Conservation (phyloP, 2,329 filamentous ascomycete species). For the Alternaria panax region DNA sequence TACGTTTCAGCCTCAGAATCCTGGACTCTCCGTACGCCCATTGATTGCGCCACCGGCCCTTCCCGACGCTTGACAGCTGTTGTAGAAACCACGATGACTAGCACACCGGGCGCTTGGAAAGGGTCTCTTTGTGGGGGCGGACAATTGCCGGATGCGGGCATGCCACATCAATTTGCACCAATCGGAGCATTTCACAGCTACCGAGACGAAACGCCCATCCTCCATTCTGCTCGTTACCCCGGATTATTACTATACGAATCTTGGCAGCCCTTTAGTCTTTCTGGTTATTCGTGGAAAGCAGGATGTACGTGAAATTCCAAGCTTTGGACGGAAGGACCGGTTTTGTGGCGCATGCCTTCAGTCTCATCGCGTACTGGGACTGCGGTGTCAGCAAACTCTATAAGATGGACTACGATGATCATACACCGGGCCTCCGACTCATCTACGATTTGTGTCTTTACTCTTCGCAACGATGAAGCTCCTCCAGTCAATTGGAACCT, state of each 20-base stretch:
- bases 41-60: not conserved
- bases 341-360: not conserved
- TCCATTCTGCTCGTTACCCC: not conserved
- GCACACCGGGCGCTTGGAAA: not conserved
- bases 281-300: conserved; percentile 2
- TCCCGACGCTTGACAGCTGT: not conserved
- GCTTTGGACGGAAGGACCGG: not conserved
- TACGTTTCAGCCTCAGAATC: not conserved
- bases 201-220: not conserved
- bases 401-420: not conserved
- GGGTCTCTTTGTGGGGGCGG: not conserved
- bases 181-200: conserved; percentile 8
- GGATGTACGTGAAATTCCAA: not conserved
- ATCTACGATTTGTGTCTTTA: not conserved
- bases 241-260: not conserved
- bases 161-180: conserved; percentile 15
- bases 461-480: conserved; percentile 22
- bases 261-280: not conserved
- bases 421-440: fast-evolving
- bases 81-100: not conserved
- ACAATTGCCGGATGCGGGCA: conserved; percentile 7
- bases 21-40: not conserved
- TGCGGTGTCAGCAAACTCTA: not conserved
- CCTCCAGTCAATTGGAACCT: conserved; percentile 17
- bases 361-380: not conserved